These are phyloP conservation scores for Phialocephala sp. DNA, from an alignment of 2,329 filamentous ascomycete genomes.

Conservation along the genomic window DNA sequence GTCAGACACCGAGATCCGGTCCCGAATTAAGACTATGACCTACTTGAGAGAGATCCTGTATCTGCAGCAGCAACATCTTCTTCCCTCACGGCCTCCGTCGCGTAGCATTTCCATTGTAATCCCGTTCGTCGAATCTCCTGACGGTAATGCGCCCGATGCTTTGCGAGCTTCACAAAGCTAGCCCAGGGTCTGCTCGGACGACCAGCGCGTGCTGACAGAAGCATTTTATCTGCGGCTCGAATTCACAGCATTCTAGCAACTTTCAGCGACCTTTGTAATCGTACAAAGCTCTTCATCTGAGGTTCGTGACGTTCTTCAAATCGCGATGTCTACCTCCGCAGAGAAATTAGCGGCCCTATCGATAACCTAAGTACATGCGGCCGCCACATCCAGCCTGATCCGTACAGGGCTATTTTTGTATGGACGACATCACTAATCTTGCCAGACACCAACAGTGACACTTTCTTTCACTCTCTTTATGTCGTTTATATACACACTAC, in stretches of 20 bases:
- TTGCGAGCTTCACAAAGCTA: slow-evolving; percentile 58
- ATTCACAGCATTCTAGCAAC: slow-evolving; percentile 33
- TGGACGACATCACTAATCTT: background rate
- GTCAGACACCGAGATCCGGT: slow-evolving; percentile 16
- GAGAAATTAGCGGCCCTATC: background rate
- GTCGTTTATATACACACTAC: background rate
- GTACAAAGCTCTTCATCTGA: background rate
- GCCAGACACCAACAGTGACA: too few relatives aligned
- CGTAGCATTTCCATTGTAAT: slow-evolving; percentile 52
- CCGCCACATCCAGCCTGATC: background rate
- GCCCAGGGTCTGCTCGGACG: slow-evolving; percentile 42
- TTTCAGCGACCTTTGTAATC: slow-evolving; percentile 11
- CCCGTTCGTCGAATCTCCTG: slow-evolving; percentile 37
- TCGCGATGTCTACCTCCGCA: background rate
- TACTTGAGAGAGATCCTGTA: slow-evolving; percentile 28
- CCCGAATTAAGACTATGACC: slow-evolving; percentile 2
- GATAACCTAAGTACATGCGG: background rate
- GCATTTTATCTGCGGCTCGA: slow-evolving; percentile 37
- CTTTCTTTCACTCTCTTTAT: background rate
- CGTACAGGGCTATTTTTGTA: background rate
- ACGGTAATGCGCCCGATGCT: slow-evolving; percentile 49
- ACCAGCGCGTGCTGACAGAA: slow-evolving; percentile 40
- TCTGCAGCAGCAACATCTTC: slow-evolving; percentile 13
- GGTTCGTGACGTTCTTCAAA: slow-evolving; percentile 14
- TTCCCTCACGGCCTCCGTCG: slow-evolving; percentile 30